These are phyloP conservation scores for Trichoderma atroviride DNA, from an alignment of 2,329 filamentous ascomycete species.

Conservation along the genomic window DNA sequence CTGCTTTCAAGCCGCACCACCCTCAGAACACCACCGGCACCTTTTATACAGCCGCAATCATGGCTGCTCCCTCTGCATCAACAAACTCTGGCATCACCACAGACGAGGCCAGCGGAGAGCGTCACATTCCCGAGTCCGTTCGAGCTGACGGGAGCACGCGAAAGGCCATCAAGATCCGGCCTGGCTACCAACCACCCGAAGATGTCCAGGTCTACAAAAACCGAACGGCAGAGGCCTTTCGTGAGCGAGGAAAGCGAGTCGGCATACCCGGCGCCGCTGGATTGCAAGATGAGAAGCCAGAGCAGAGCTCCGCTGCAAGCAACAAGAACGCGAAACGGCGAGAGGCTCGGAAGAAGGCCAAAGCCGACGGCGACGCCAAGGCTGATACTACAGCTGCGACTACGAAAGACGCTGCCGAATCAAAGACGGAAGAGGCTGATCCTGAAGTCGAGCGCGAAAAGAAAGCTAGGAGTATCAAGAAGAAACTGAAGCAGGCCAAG, in stretches of 20 bases:
- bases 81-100: slow-evolving; percentile 75
- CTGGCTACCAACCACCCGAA: slow-evolving; percentile 91
- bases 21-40: background rate
- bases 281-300: slow-evolving; percentile 52
- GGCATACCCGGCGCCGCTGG: slow-evolving; percentile 73
- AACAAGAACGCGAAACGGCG: slow-evolving; percentile 86
- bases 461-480: slow-evolving; percentile 86
- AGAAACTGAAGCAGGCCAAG: slow-evolving; percentile 92
- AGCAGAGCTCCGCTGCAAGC: slow-evolving; percentile 54
- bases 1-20: background rate
- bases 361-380: slow-evolving; percentile 57
- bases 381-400: slow-evolving; percentile 28
- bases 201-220: slow-evolving; percentile 97
- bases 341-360: slow-evolving; percentile 59
- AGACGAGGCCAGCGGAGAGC: slow-evolving; percentile 73
- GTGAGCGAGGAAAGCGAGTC: slow-evolving; percentile 66
- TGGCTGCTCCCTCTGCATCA: slow-evolving; percentile 52
- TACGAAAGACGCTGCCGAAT: slow-evolving; percentile 32
- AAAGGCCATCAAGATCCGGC: slow-evolving; percentile 90
- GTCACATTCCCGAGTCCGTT: slow-evolving; percentile 84
- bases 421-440: slow-evolving; percentile 55
- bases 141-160: slow-evolving; percentile 89
- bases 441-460: slow-evolving; percentile 83
- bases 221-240: slow-evolving; percentile 81
- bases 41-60: slow-evolving; percentile 51